Evolutionary conservation across 768 basidiomycete species (phyloP).

Genomic region (Tulasnella calospora): DNA sequence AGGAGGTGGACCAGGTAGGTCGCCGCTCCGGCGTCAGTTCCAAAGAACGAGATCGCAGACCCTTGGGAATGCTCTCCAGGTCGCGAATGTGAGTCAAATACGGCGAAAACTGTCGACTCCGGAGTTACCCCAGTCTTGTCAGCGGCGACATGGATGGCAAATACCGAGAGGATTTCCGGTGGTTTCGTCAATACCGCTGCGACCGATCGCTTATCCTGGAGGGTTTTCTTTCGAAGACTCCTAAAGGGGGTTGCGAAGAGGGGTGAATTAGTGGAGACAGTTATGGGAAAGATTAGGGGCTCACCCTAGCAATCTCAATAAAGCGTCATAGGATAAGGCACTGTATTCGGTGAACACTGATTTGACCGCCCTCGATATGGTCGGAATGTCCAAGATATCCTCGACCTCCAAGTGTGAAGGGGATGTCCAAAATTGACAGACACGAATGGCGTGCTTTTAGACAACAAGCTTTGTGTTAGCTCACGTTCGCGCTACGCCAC

Average conservation of each 20-base stretch:
- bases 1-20: slow-evolving; percentile 24
- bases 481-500: neutral
- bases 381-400: slow-evolving; percentile 46
- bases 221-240: neutral
- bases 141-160: slow-evolving; percentile 36
- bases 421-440: slow-evolving; percentile 54
- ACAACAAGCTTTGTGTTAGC: too few species aligned
- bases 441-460: slow-evolving; percentile 51
- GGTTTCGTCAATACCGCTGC: slow-evolving; percentile 61
- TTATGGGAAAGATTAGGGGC: neutral
- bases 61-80: slow-evolving; percentile 51
- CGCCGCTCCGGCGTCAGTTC: slow-evolving; percentile 16
- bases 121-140: neutral
- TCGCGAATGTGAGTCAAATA: slow-evolving; percentile 67
- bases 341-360: slow-evolving; percentile 14
- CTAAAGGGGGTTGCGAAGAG: neutral
- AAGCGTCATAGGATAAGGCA: neutral
- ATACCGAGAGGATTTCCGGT: slow-evolving; percentile 60
- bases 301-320: neutral
- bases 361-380: slow-evolving; percentile 43
- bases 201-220: neutral
- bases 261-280: neutral
- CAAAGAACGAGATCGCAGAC: slow-evolving; percentile 51
- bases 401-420: slow-evolving; percentile 54
- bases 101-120: slow-evolving; percentile 42